phyloP scores from a whole-genome alignment of 495 filamentous ascomycete species.

The Lophiotrema nucula region DNA sequence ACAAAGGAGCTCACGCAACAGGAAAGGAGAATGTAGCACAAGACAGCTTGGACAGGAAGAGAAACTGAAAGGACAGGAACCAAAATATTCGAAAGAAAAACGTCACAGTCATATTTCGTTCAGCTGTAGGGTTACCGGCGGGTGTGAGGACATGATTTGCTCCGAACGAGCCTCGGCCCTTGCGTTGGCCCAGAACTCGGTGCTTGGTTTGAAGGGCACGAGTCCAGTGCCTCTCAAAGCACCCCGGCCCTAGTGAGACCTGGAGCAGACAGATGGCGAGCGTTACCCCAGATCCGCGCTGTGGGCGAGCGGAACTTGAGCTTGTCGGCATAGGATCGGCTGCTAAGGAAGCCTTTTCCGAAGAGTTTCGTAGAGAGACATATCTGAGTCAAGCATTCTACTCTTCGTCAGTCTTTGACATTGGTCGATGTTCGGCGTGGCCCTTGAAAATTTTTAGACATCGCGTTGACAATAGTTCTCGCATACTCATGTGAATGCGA shows the following conservation, averaged over 20 bases:
- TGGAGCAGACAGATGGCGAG: conserved; percentile 6
- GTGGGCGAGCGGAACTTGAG: conserved; percentile 28
- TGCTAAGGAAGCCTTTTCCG: conserved; percentile 28
- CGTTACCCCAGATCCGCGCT: conserved; percentile 23
- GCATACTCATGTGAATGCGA: neutral
- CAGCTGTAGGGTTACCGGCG: conserved; percentile 16
- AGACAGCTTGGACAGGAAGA: neutral
- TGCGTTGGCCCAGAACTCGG: conserved; percentile 18
- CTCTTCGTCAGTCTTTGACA: too few relatives aligned
- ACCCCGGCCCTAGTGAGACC: too few relatives aligned
- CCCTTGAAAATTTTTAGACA: neutral
- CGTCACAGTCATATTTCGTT: conserved; percentile 14
- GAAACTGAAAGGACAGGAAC: neutral
- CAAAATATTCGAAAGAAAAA: neutral
- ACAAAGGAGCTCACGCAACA: conserved; percentile 9
- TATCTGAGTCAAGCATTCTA: too few relatives aligned
- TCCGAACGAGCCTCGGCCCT: conserved; percentile 25
- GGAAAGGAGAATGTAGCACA: neutral
- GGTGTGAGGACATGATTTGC: conserved; percentile 17
- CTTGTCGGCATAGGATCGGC: conserved; percentile 22
- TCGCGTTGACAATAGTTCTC: neutral
- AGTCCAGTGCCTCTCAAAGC: too few relatives aligned
- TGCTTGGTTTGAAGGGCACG: neutral
- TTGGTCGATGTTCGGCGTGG: too few relatives aligned
- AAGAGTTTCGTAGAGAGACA: too few relatives aligned